Percentiles rank a stretch among this genome's conserved stretches.
phyloP scores from a whole-genome alignment of 1,284 basidiomycete genomes.

The Golubevia sp. region DNA sequence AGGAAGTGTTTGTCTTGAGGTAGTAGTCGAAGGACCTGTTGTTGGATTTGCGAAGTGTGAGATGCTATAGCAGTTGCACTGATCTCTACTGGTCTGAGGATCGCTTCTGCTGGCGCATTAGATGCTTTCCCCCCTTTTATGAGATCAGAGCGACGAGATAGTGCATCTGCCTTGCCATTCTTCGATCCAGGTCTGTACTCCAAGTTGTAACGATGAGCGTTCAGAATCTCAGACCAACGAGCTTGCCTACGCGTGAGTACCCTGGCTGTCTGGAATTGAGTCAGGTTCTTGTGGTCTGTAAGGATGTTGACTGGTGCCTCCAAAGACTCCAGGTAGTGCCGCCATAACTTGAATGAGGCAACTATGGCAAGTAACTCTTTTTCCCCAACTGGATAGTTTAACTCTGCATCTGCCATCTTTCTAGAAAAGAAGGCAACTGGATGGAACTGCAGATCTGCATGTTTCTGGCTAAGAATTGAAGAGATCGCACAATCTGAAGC shows the following conservation, averaged over 20 bases:
- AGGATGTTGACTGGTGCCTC: constrained; percentile 18
- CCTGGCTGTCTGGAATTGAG: constrained; percentile 13
- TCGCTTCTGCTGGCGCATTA: background rate
- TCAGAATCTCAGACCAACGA: constrained; percentile 17
- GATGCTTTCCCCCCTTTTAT: constrained; percentile 14
- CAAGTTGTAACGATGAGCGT: constrained; percentile 15
- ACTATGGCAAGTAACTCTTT: constrained; percentile 63
- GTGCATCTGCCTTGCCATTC: constrained; percentile 14
- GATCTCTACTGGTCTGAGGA: constrained; percentile 6
- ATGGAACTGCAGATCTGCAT: constrained; percentile 7
- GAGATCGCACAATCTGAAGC: constrained; percentile 36
- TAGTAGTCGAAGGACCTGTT: no score
- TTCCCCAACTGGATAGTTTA: constrained; percentile 66
- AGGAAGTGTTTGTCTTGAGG: no score
- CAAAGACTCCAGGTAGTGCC: constrained; percentile 4
- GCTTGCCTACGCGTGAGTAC: constrained; percentile 16
- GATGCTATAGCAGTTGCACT: background rate
- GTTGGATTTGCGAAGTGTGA: no score
- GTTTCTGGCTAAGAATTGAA: constrained; percentile 22
- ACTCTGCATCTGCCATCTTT: constrained; percentile 52
- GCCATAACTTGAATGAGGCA: constrained; percentile 57
- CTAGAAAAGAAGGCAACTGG: constrained; percentile 35
- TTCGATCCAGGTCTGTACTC: constrained; percentile 13
- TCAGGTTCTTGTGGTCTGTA: constrained; percentile 19
- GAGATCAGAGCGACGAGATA: constrained; percentile 18